Evolutionary conservation across 2,329 filamentous ascomycete genomes (phyloP), one percentile per base, ranked within the genome.

Genomic region (Chaetomium olivaceum): DNA sequence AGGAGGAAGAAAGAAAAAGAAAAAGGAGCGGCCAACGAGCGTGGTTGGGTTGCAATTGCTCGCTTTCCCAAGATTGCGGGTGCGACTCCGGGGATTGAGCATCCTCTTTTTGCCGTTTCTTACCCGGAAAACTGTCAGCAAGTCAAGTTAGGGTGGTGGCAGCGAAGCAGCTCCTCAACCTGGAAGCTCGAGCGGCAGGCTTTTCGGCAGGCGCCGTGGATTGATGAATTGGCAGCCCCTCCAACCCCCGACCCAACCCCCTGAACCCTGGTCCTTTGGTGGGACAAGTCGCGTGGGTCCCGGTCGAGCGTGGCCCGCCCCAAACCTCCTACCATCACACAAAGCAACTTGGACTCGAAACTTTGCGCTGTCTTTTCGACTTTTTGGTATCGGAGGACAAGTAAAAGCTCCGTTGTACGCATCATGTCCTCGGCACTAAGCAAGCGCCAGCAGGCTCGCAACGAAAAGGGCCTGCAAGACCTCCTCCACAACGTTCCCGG

Each of bases 381-480:
- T 48, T 16, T 16, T 48, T 27, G 39, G 56, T 25, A 52, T 39
- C 11, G 54, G 55, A 55, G 58, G 65, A 61, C 58, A 43, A 62
- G 46, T 51, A 21, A 14, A 58, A 51, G 11, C 52, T 25, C 6
- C 51, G 50, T 60, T 39, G 66, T 60, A 62, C 63, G 61, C 68
- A 69, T 62, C 62, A 76, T 76, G 91, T 85, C 91, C 64, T 84
- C 86, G 63, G 83, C 87, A 54, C 83, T 96, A 77, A 97, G 89
- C 83, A 99, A 98, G 85, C 92, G 95, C 80, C 92, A 97, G 82
- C 94, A 97, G 85, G 92, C 91, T 83, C 93, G 95, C 80, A 97
- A 99, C 79, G 95, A 99, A 82, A 92, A 92, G 76, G 83, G 87
- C 63, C 84, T 99, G 71, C 92, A 97, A 75, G 94, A 98, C 57